Percentiles rank a stretch among this genome's conserved stretches.
phyloP scores from a whole-genome alignment of 2,329 filamentous ascomycete genomes.

The Trichoderma polysporum region DNA sequence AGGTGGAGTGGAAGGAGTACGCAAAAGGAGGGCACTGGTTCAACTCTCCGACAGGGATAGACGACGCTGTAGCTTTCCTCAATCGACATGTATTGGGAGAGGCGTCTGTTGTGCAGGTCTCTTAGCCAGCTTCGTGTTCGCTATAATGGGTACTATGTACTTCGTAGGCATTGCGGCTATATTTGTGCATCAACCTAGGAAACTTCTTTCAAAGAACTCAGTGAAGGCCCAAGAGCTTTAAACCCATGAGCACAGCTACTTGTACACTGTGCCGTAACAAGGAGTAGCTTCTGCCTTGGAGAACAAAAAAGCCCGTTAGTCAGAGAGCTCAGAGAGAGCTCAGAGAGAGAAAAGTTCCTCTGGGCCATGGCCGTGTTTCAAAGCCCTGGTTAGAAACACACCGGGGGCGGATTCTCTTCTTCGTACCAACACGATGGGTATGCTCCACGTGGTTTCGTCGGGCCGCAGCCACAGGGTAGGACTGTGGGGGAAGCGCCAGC shows the following conservation, averaged over 20 bases:
- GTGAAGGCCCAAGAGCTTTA: neutral
- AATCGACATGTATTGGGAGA: neutral
- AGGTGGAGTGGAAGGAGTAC: constrained; percentile 44
- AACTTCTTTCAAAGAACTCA: neutral
- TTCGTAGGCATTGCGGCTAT: no score
- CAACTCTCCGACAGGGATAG: constrained; percentile 43
- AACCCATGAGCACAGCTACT: neutral
- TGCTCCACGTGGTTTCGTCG: neutral
- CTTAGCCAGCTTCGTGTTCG: neutral
- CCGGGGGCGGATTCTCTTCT: neutral
- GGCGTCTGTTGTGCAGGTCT: neutral
- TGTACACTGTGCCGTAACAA: neutral
- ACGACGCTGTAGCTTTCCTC: constrained; percentile 42
- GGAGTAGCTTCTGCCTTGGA: neutral
- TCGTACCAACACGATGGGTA: neutral
- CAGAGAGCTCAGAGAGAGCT: neutral
- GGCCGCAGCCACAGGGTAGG: neutral
- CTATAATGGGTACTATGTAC: no score
- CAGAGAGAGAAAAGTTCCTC: neutral
- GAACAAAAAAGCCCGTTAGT: neutral
- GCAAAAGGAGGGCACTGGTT: constrained; percentile 45
- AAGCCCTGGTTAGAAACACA: neutral
- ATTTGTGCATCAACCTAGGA: neutral
- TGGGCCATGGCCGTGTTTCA: neutral
- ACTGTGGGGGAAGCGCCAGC: neutral